Evolutionary conservation across 768 basidiomycete species (phyloP), one percentile per base, ranked within the genome.

Genomic region (Termitomyces sp.): DNA sequence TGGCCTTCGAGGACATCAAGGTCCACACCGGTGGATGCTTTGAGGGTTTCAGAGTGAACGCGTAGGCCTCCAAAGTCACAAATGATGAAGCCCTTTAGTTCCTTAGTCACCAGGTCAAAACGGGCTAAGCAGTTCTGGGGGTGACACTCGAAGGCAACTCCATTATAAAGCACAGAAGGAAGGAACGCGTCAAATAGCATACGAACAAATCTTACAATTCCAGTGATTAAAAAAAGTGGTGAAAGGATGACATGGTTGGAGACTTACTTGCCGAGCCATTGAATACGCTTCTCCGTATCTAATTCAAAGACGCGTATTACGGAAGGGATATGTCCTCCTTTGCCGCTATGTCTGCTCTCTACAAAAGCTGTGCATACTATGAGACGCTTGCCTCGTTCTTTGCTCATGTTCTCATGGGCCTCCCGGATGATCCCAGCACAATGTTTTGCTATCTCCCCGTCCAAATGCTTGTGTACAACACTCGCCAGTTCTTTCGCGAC

Each of bases 111-210:
- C 4, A 78, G 60, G 58, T 80, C 76, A 60, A 83, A 84, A 1
- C 81, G 76, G 6, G 81, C 81, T 8, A 85, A 69, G 58, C 81
- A 82, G 59, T 85, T 84, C 66, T 85, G 83, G 1, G 80, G 80
- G 63, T 85, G 83, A 50, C 77, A 80, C 65, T 85, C 82, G 62
- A 85, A 83, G 1, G 78, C 81, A 4, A 85, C 81, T 7, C 82
- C 81, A 57, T 85, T 80, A 54, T 75, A 63, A 4, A 85, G 66
- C 58, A 83, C 73, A 0, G 81, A 71, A 2, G 83, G 82, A 20
- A 85, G 70, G 62, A 85, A 83, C 3, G 82, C 82, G n/a, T 72
- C 68, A 58, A 84, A 76, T 58, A 82, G 77, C 30, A 83, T 46
- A 28, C 75, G 73, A 54, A 77, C 72, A 61, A 81, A 82, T 55